These are phyloP conservation scores for Xanthoceras sorbifolium DNA, from an alignment of 345 rosid species.

Conservation along the genomic window DNA sequence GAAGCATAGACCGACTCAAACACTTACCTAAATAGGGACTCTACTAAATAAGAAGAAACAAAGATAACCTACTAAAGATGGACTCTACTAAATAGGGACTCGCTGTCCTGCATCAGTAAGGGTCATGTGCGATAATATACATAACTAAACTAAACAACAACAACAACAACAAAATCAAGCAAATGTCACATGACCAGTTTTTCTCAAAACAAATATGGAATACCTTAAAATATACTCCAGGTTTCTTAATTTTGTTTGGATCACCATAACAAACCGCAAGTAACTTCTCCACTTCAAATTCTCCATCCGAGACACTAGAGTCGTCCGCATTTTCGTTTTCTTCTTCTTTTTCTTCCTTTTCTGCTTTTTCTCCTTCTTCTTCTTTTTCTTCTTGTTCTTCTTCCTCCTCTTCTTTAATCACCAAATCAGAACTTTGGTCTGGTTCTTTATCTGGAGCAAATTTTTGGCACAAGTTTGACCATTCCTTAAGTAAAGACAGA, in stretches of 20 bases:
- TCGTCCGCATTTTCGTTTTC: neutral
- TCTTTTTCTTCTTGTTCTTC: constrained; percentile 1
- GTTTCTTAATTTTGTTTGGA: constrained; percentile 21
- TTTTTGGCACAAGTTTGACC: constrained; percentile 22
- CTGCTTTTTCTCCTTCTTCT: neutral
- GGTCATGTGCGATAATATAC: too few species aligned
- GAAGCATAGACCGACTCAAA: too few species aligned
- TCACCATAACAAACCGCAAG: constrained; percentile 23
- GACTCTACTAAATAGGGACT: too few species aligned
- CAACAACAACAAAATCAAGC: neutral
- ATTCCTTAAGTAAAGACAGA: constrained; percentile 26
- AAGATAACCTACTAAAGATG: too few species aligned
- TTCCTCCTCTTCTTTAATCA: neutral
- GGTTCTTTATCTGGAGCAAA: neutral
- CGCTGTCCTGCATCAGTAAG: too few species aligned
- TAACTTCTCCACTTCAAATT: constrained; percentile 28
- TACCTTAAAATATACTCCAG: constrained; percentile 27
- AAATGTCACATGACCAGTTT: neutral
- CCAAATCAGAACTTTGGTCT: constrained; percentile 10
- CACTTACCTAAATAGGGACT: too few species aligned
- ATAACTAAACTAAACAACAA: neutral
- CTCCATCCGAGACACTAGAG: constrained; percentile 6
- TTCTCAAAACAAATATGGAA: neutral
- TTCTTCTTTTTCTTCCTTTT: neutral
- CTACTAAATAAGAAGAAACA: too few species aligned